Evolutionary conservation across 2,329 filamentous ascomycete species (phyloP).

Genomic region (Nemania abortiva): DNA sequence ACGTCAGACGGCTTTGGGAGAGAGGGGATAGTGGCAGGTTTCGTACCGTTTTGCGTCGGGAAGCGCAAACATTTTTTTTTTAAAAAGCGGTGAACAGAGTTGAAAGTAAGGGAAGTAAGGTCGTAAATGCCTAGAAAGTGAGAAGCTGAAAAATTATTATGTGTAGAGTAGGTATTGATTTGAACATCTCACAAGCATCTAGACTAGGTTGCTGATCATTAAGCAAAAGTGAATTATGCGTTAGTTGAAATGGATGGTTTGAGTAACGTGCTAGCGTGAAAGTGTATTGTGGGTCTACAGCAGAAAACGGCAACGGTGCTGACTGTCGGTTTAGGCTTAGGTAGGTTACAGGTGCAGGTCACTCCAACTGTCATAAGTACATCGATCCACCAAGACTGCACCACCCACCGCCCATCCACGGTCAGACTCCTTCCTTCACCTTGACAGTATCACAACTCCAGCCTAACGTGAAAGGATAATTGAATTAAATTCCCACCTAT

Average conservation of each 20-base stretch:
- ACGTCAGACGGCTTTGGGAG: slow-evolving; percentile 34
- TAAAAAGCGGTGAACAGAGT: neutral
- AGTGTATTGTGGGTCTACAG: slow-evolving; percentile 27
- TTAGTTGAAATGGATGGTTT: neutral
- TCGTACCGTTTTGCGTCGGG: slow-evolving; percentile 65
- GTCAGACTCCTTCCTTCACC: slow-evolving; percentile 22
- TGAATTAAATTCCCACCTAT: neutral
- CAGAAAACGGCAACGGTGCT: slow-evolving; percentile 26
- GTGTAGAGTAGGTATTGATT: neutral
- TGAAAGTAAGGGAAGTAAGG: neutral
- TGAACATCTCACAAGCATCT: neutral
- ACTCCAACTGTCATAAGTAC: neutral
- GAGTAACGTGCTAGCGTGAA: neutral
- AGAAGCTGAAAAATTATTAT: slow-evolving; percentile 1
- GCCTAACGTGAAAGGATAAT: neutral
- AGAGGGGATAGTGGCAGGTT: slow-evolving; percentile 2
- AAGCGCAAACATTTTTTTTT: slow-evolving; percentile 61
- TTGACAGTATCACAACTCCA: slow-evolving; percentile 3
- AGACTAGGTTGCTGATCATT: neutral
- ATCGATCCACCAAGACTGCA: neutral
- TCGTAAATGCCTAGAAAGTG: neutral
- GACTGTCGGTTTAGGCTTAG: slow-evolving; percentile 38
- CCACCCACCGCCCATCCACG: neutral
- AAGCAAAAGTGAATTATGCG: neutral
- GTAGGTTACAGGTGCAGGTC: neutral